Base-by-base conservation (phyloP, 2,329 filamentous ascomycete genomes). In the Elsinoe perseae region DNA sequence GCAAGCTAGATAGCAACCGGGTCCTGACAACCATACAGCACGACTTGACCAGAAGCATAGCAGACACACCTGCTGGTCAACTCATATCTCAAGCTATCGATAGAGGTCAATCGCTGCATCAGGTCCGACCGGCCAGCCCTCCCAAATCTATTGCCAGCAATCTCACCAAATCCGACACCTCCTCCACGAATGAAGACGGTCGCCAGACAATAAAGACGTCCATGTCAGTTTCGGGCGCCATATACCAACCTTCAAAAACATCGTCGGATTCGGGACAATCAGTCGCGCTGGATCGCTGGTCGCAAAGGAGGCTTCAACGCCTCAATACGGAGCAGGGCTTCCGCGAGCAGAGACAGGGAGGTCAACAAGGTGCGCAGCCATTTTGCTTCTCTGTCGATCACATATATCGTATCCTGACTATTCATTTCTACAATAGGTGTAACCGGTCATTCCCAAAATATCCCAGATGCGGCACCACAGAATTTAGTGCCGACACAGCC, bases 281-380 rank as follows among this genome's bases (percentile, higher is more conserved):
- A 25, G 50, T 59, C 56, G 64, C 60, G 52, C 62, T 66, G 63
- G 67, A 69, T 63, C 66, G 68, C 56, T 70, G 64, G 64, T 65
- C 65, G 58, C 66, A 70, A 60, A 64, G 68, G 56, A 65, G 68
- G 50, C 63, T 69, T 64, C 67, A 70, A 63, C 65, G 68, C 58
- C 60, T 69, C 58, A 69, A 69, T 56, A 70, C 68, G 57, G 68
- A 70, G 66, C 66, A 69, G 59, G 67, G 65, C 60, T 70, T 70
- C 60, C 63, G 68, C 44, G 68, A 70, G 61, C 67, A 69, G 62
- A 63, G 68, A 40, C 66, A 68, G 58, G 66, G 64, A 54, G 64
- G 64, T 21, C 28, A 28, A 44, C 59, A 58, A 50, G 59, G 57
- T 44, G 52, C 48, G 48, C 48, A 52, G 2, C 20, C 27, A 27